These are phyloP conservation scores for Juglanconis oblonga DNA, from an alignment of 2,329 filamentous ascomycete species.

Conservation along the genomic window DNA sequence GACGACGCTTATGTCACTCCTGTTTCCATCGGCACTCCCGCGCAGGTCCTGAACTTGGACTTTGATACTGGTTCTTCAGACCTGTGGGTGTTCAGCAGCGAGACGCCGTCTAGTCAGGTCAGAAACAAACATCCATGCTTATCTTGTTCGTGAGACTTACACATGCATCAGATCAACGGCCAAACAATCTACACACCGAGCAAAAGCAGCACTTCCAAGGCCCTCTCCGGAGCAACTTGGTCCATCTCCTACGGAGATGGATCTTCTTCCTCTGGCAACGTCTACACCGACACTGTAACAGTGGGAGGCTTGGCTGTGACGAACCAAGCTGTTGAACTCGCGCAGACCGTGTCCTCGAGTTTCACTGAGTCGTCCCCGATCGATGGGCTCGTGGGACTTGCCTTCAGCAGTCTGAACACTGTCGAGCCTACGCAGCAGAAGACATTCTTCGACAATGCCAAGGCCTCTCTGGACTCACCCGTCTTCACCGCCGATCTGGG, in stretches of 20 bases:
- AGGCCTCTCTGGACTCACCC: constrained; percentile 25
- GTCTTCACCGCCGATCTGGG: constrained; percentile 33
- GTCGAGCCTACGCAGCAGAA: constrained; percentile 36
- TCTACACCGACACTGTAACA: constrained; percentile 30
- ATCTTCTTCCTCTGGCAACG: constrained; percentile 28
- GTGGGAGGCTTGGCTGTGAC: constrained; percentile 35
- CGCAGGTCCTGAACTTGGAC: constrained; percentile 40
- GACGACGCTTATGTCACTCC: constrained; percentile 32
- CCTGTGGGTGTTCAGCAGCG: constrained; percentile 34
- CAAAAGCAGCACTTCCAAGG: constrained; percentile 27
- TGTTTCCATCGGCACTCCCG: constrained; percentile 36
- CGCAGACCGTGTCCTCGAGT: constrained; percentile 35
- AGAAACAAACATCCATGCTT: background rate
- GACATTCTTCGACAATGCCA: constrained; percentile 39
- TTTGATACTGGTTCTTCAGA: constrained; percentile 46
- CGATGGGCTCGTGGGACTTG: constrained; percentile 44
- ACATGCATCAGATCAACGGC: constrained; percentile 22
- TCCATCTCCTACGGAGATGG: constrained; percentile 32
- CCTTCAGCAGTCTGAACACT: constrained; percentile 41
- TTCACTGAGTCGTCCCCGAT: constrained; percentile 36
- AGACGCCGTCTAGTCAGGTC: constrained; percentile 20
- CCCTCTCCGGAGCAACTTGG: constrained; percentile 27
- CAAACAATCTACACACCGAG: constrained; percentile 29
- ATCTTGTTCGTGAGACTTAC: constrained; percentile 21
- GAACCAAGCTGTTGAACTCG: constrained; percentile 42